Percentiles rank a stretch among this genome's conserved stretches.
phyloP scores from a whole-genome alignment of 768 basidiomycete species.

The Hericium rajendrae region DNA sequence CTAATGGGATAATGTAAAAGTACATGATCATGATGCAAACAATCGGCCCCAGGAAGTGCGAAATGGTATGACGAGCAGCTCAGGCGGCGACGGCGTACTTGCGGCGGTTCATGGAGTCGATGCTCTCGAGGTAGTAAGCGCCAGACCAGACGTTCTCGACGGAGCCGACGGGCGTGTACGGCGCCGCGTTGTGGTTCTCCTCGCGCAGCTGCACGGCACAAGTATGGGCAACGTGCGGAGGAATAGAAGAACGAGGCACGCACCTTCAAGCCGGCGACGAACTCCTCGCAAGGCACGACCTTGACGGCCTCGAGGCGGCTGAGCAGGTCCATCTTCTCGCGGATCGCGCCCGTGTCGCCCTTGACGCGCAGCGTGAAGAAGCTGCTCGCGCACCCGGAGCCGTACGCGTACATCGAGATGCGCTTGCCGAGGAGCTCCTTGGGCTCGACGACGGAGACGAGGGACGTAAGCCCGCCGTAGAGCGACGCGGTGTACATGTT shows the following conservation, averaged over 20 bases:
- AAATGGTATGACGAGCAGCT: not conserved
- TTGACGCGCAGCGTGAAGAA: constrained; percentile 86
- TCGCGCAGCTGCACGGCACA: constrained; percentile 59
- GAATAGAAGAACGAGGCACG: not conserved
- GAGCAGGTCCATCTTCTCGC: constrained; percentile 71
- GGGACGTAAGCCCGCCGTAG: constrained; percentile 87
- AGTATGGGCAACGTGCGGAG: not conserved
- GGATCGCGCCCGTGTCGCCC: constrained; percentile 79
- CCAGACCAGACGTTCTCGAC: constrained; percentile 93
- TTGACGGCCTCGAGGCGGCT: constrained; percentile 75
- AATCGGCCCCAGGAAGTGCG: not conserved
- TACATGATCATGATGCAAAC: not conserved
- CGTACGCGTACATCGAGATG: constrained; percentile 92
- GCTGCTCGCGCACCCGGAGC: constrained; percentile 87
- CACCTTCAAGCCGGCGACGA: constrained; percentile 74
- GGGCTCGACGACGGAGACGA: constrained; percentile 67
- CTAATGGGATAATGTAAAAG: not conserved
- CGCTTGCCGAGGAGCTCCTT: constrained; percentile 70
- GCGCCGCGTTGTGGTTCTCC: constrained; percentile 86
- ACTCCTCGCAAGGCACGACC: constrained; percentile 87
- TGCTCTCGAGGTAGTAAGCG: constrained; percentile 82
- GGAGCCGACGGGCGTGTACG: constrained; percentile 78
- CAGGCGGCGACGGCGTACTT: constrained; percentile 43
- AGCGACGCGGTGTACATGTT: constrained; percentile 99
- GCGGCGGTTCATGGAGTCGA: constrained; percentile 87